Evolutionary conservation across 2,329 filamentous ascomycete species (phyloP), one percentile per base, ranked within the genome.

Genomic region (Cercospora beticola): DNA sequence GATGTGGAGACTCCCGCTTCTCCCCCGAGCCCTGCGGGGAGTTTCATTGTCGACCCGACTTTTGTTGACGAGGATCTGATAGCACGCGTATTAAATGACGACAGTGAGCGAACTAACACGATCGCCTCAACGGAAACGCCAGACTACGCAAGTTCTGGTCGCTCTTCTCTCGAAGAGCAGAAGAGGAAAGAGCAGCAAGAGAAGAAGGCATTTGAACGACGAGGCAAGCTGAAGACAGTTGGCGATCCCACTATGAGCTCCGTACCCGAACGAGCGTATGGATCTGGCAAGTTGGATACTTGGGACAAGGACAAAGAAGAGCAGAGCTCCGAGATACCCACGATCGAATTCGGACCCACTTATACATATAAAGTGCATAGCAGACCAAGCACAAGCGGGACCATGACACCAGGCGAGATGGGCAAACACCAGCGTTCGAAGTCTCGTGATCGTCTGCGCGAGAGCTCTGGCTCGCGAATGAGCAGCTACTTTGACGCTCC

Each of bases 311-410:
- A 80, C 43, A 71, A 77, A 23, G 76, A 75, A 33, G 67, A 70
- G 16, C 70, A 76, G 43, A 81, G 82, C 14, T 83, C 86, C 26
- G 85, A 88, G 66, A 88, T 97, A 69, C 92, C 92, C 0, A 82
- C 86, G 4, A 87, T 97, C 70, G 90, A 97, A 78, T 97, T 97
- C 80, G 94, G 94, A 0, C 92, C 90, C 5, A 97, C 94, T 0
- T 82, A 92, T 74, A 90, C 91, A 68, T 90, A 93, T 67, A 83
- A 82, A 69, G 85, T 87, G 30, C 69, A 36, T 12, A 83, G 83
- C 73, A 84, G 86, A 8, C 86, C 87, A n/a, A 83, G 78, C 52
- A 88, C 86, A 1, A 85, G 84, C 59, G 85, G 85, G 56, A 85
- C 85, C 2, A 78, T 86, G 67, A 84, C 79, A 0, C 80, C 81